Base-by-base conservation (phyloP, 1,139 yeast species). In the Hyphopichia pseudoburtonii region DNA sequence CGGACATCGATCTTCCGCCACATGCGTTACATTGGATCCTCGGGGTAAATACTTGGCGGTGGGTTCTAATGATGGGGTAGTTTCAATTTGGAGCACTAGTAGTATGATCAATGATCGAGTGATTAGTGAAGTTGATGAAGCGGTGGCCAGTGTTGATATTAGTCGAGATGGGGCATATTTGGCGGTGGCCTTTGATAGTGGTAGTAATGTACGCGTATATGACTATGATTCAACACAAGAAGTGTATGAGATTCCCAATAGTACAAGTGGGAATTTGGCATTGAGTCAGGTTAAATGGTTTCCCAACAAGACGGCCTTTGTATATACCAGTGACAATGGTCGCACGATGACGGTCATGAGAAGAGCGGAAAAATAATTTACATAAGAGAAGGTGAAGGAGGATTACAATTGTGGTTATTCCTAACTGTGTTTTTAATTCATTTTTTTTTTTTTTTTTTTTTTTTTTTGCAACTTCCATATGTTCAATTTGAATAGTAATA, bases 11-110 rank as follows among this genome's bases (percentile, higher is more conserved):
- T 73, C 83, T 1, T 62, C 81, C 0, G 70, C 78, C 2, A 73
- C 78, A 3, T 55, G 75, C 30, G 44, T 82, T 9, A 63, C 64
- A 8, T 62, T 81, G 37, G 89, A 82, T 47, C 84, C 86, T 1
- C 53, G 70, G 37, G 92, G 87, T 0, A 52, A 61, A 17, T 76
- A 60, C 46, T 47, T 84, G 10, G 74, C 77, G 1, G 74, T 74
- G 3, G 92, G 88, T 0, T 70, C 85, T n/a, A 73, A 75, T 36
- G 92, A 85, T 50, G 92, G 92, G 5, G 71, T 80, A 22, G 73
- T 83, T n/a, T 70, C 82, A 17, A 37, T 81, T 10, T 85, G 89
- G 87, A 66, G 69, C 30, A 55, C 78, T 6, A 43, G 57, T 3
- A 66, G 72, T 15, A 61, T 82, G 61, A 60, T 72, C 19, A 70